Evolutionary conservation across 2,329 filamentous ascomycete species (phyloP).

Genomic region (Hymenoscyphus linearis): DNA sequence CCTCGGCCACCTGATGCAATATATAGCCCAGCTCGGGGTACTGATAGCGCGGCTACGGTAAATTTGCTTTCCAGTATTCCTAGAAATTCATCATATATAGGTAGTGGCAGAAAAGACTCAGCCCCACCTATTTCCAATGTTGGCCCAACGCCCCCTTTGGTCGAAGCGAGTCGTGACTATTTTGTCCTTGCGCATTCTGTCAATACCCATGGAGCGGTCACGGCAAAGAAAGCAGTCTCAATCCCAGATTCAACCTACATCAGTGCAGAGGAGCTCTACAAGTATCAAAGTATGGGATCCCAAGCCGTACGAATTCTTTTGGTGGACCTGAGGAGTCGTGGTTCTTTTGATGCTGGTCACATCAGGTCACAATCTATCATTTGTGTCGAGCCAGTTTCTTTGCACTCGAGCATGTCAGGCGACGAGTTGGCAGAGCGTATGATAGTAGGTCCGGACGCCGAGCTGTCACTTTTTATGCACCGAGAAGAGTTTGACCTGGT

Average conservation of each 20-base stretch:
- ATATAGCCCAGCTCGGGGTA: slow-evolving; percentile 31
- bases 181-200: slow-evolving; percentile 18
- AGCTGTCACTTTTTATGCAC: slow-evolving; percentile 67
- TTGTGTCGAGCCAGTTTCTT: slow-evolving; percentile 79
- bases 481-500: slow-evolving; percentile 77
- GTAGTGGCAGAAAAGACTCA: slow-evolving; percentile 19
- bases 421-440: slow-evolving; percentile 61
- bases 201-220: slow-evolving; percentile 9
- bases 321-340: slow-evolving; percentile 77
- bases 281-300: slow-evolving; percentile 55
- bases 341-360: slow-evolving; percentile 82
- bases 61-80: slow-evolving; percentile 25
- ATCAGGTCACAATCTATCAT: slow-evolving; percentile 80
- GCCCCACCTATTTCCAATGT: slow-evolving; percentile 25
- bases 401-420: slow-evolving; percentile 62
- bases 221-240: slow-evolving; percentile 6
- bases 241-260: slow-evolving; percentile 24
- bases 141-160: slow-evolving; percentile 18
- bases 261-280: slow-evolving; percentile 59
- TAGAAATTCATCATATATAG: slow-evolving; percentile 24
- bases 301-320: slow-evolving; percentile 62
- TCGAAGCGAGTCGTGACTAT: slow-evolving; percentile 22
- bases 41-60: slow-evolving; percentile 21
- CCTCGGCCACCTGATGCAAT: slow-evolving; percentile 33
- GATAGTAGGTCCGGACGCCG: slow-evolving; percentile 65